These are phyloP conservation scores for Cladophialophora exuberans DNA, from an alignment of 2,329 filamentous ascomycete genomes.

Conservation along the genomic window DNA sequence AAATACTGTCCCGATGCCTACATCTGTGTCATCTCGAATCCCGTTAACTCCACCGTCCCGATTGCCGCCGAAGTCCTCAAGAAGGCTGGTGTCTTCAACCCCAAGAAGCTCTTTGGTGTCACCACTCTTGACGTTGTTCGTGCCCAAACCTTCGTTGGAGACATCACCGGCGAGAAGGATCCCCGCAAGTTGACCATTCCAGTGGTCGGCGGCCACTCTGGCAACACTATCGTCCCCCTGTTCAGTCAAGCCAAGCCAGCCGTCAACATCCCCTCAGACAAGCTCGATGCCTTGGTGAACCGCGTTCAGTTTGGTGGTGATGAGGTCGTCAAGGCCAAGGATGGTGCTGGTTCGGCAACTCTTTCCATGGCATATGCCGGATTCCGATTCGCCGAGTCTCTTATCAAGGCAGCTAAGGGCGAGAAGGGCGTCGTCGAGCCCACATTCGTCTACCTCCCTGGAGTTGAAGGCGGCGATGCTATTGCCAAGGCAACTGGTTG, in stretches of 20 bases:
- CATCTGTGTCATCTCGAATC: conserved; percentile 97
- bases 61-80: conserved; percentile 98
- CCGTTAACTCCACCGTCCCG: conserved; percentile 97
- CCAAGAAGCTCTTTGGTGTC: conserved; percentile 95
- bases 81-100: conserved; percentile 87
- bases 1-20: conserved; percentile 90
- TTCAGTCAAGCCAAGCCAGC: conserved; percentile 87
- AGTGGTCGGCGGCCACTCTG: conserved; percentile 95
- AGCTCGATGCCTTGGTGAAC: conserved; percentile 87
- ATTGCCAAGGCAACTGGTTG: conserved; percentile 80
- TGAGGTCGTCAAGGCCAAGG: conserved; percentile 94
- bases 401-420: conserved; percentile 84
- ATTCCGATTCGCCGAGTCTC: conserved; percentile 94
- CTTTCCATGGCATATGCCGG: conserved; percentile 96
- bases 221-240: conserved; percentile 95
- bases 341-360: conserved; percentile 85
- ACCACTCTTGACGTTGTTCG: conserved; percentile 98
- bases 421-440: conserved; percentile 93
- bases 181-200: conserved; percentile 83
- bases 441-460: conserved; percentile 92
- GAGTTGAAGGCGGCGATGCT: conserved; percentile 82
- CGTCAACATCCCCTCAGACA: conserved; percentile 81
- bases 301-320: conserved; percentile 98
- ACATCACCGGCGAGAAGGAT: conserved; percentile 79
- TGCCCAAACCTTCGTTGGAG: conserved; percentile 92